Conservation (phyloP, 169 alveolate genomes). For the Cryptosporidium muris region DNA sequence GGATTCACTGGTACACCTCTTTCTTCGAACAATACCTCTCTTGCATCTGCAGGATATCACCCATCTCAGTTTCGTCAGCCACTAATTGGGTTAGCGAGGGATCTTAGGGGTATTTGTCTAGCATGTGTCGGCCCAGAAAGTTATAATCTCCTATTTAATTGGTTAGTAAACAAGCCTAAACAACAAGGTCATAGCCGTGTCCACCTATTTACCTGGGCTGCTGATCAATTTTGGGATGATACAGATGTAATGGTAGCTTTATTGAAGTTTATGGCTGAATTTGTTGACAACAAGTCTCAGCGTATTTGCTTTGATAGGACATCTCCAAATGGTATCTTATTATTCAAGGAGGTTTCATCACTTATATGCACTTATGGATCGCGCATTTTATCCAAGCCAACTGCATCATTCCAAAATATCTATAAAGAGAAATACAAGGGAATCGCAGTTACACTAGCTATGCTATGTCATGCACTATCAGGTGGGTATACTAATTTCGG, state of each 20-base stretch:
- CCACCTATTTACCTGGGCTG: conserved; percentile 84
- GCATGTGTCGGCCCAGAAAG: conserved; percentile 83
- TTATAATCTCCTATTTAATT: conserved; percentile 86
- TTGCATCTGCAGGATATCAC: conserved; percentile 23
- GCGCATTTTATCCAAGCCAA: conserved; percentile 79
- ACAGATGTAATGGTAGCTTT: conserved; percentile 89
- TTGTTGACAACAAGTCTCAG: conserved; percentile 85
- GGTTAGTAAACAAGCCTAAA: conserved; percentile 88
- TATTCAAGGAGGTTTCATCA: conserved; percentile 87
- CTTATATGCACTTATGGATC: conserved; percentile 79
- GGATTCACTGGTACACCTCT: background rate
- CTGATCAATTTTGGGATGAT: conserved; percentile 89
- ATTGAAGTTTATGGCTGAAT: conserved; percentile 88
- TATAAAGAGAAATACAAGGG: conserved; percentile 91
- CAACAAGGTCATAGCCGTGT: conserved; percentile 82
- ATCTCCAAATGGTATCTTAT: conserved; percentile 90
- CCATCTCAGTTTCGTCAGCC: conserved; percentile 78
- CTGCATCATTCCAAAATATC: conserved; percentile 79
- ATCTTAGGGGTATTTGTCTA: conserved; percentile 85
- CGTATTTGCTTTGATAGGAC: conserved; percentile 91
- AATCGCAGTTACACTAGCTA: conserved; percentile 85
- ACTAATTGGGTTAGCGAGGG: conserved; percentile 89
- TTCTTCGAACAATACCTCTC: background rate
- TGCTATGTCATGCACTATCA: conserved; percentile 88
- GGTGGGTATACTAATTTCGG: conserved; percentile 93